Evolutionary conservation across 768 basidiomycete genomes (phyloP).

Genomic region (Coprinellus aureogranulatus): DNA sequence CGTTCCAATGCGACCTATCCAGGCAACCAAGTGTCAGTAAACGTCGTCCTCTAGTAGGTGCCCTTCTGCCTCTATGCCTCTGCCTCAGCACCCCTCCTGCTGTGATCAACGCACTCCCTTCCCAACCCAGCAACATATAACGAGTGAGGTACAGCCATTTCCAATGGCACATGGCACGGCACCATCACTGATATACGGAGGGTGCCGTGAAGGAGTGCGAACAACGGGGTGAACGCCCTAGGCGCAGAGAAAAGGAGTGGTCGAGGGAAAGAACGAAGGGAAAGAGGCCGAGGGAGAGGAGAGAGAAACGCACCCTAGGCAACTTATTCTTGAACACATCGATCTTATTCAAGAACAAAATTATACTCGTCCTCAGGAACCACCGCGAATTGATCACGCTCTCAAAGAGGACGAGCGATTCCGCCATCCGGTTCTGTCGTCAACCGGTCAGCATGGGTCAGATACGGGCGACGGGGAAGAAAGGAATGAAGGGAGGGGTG

Average conservation of each 20-base stretch:
- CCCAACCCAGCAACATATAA: too few relatives aligned
- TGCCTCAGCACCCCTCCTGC: too few relatives aligned
- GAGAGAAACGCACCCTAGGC: constrained; percentile 41
- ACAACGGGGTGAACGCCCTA: too few relatives aligned
- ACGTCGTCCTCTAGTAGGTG: too few relatives aligned
- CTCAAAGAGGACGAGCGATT: constrained; percentile 87
- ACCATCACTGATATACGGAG: too few relatives aligned
- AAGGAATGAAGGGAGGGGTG: too few relatives aligned
- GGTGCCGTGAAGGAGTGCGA: too few relatives aligned
- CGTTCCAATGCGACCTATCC: constrained; percentile 66
- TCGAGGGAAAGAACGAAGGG: neutral
- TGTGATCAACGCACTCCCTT: too few relatives aligned
- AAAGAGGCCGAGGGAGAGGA: neutral
- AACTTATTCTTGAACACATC: constrained; percentile 91
- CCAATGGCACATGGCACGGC: too few relatives aligned
- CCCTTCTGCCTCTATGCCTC: too few relatives aligned
- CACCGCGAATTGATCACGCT: constrained; percentile 91
- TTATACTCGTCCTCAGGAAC: constrained; percentile 90
- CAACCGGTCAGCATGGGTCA: neutral
- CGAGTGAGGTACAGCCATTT: too few relatives aligned
- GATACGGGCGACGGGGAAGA: neutral
- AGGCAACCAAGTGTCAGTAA: neutral
- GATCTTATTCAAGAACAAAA: constrained; percentile 91
- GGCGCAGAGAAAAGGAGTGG: neutral
- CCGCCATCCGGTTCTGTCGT: constrained; percentile 84